phyloP scores from a whole-genome alignment of 2,329 filamentous ascomycete species.

The Amesomyces nigricolor region DNA sequence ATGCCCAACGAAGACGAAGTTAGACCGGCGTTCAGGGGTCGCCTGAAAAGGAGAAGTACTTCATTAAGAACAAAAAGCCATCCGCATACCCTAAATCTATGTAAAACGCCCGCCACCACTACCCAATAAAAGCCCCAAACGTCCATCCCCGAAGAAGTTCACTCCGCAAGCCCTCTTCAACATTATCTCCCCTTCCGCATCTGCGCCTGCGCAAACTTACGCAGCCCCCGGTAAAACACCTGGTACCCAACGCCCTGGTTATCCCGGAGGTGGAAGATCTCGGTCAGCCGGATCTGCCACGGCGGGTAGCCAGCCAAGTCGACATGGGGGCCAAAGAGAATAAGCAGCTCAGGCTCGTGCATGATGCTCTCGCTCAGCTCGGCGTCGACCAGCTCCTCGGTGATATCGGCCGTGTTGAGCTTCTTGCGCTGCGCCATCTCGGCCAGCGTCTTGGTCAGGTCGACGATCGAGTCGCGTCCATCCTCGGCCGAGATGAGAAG shows the following conservation, averaged over 20 bases:
- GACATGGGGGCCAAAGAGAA: constrained; percentile 79
- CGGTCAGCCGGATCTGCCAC: constrained; percentile 90
- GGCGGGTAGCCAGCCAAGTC: constrained; percentile 89
- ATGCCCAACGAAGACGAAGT: too few relatives aligned
- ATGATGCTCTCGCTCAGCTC: constrained; percentile 77
- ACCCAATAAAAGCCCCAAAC: background rate
- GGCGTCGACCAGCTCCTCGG: constrained; percentile 77
- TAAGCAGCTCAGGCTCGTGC: constrained; percentile 80
- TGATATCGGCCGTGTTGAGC: constrained; percentile 75
- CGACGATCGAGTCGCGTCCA: constrained; percentile 87
- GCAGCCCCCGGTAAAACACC: constrained; percentile 79
- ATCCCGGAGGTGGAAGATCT: constrained; percentile 78
- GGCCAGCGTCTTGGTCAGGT: constrained; percentile 86
- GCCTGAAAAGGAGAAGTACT: too few relatives aligned
- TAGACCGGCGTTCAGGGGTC: too few relatives aligned
- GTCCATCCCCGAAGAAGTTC: background rate
- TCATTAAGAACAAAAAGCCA: too few relatives aligned
- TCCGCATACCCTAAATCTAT: too few relatives aligned
- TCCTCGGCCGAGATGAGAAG: constrained; percentile 83
- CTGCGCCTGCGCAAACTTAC: constrained; percentile 79
- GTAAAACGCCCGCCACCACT: background rate
- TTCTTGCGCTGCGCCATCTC: constrained; percentile 93
- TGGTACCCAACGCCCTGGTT: constrained; percentile 87
- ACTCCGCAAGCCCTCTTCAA: background rate
- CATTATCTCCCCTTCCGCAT: constrained; percentile 69